Evolutionary conservation across 768 basidiomycete species (phyloP), one percentile per base, ranked within the genome.

Genomic region (Lyophyllum shimeji): DNA sequence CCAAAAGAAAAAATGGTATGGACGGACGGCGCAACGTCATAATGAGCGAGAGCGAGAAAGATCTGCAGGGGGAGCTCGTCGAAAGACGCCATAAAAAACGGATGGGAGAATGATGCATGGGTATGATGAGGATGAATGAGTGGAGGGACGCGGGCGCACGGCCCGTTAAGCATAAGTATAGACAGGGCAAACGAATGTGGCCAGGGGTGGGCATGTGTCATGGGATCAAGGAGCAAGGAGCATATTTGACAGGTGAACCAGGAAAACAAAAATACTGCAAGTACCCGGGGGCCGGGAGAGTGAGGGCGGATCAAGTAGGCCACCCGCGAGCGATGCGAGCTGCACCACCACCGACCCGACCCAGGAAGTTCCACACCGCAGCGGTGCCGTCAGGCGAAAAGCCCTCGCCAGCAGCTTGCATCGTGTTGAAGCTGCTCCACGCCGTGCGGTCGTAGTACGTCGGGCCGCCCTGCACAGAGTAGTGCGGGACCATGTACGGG

Each of bases 351-450:
- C 86, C 85, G 9, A 93, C 81, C 13, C 87, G 74, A 12, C 87
- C 88, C 50, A 93, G 63, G 60, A 90, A 77, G 56, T 74, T 81
- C 88, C 88, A 90, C 44, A 90, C 76, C 11, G 81, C 80, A 18
- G 79, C 76, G 1, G 85, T 82, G 31, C 81, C 78, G 60, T 86
- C 86, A 12, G 74, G 71, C 20, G 73, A 58, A 60, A 90, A 89
- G 25, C 90, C 90, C 64, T 91, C 90, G 0, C 89, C 89, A 0
- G 77, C 79, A 9, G 78, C 82, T 48, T 82, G 81, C 74, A 93
- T 80, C 11, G 81, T 73, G 65, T 93, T 92, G 71, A 90, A 91
- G 67, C 84, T 87, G 53, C 77, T 77, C 91, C 91, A 93, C 24
- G 87, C 87, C 7, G 81, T 77, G 11, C 90, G 85, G 63, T 93